Evolutionary conservation across 1,284 basidiomycete species (phyloP).

Genomic region (Athelia psychrophila): DNA sequence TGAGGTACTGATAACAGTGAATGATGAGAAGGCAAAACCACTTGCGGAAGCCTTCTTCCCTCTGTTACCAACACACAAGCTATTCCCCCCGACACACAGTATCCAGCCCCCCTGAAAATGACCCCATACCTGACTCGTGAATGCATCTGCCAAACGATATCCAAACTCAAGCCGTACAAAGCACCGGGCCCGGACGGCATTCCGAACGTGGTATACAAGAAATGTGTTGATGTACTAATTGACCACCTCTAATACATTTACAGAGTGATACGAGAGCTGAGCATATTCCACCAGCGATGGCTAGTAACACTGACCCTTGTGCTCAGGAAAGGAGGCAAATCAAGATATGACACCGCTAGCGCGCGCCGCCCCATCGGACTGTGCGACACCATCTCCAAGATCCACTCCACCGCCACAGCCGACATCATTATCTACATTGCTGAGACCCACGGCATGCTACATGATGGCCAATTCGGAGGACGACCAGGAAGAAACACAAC

Average conservation of each 20-base stretch:
- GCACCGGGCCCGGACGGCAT: constrained; percentile 31
- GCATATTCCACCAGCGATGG: constrained; percentile 30
- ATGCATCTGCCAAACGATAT: too few relatives aligned
- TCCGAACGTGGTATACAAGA: constrained; percentile 31
- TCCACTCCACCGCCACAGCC: constrained; percentile 24
- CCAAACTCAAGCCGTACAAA: constrained; percentile 26
- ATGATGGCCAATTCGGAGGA: constrained; percentile 31
- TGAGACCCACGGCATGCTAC: constrained; percentile 20
- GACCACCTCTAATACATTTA: constrained; percentile 25
- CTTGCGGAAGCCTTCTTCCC: neutral
- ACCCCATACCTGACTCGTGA: too few relatives aligned
- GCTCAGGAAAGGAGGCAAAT: constrained; percentile 34
- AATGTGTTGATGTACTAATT: constrained; percentile 21
- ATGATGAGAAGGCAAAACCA: neutral
- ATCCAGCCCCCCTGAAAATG: neutral
- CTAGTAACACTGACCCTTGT: constrained; percentile 28
- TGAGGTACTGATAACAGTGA: neutral
- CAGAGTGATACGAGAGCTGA: constrained; percentile 21
- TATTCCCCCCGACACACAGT: neutral
- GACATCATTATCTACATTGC: constrained; percentile 17
- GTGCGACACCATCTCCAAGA: constrained; percentile 31
- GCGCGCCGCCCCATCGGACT: constrained; percentile 40
- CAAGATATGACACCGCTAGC: constrained; percentile 30
- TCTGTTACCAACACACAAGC: neutral
- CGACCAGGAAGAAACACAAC: constrained; percentile 30